phyloP scores from a whole-genome alignment of 805 yeast genomes.

The Teunomyces cretensis region DNA sequence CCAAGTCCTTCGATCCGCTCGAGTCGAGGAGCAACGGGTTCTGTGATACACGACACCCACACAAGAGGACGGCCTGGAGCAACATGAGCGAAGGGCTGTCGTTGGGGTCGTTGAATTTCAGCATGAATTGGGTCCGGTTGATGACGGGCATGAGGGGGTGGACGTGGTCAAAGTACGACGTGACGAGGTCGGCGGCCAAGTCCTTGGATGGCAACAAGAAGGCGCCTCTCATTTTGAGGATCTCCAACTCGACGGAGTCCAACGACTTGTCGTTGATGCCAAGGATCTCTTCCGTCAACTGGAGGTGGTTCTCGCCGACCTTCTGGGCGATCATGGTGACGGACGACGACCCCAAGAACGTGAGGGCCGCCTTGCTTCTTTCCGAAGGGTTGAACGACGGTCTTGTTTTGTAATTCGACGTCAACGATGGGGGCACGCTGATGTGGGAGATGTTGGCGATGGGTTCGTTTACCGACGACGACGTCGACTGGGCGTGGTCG shows the following conservation, averaged over 20 bases:
- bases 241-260: slow-evolving; percentile 64
- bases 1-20: slow-evolving; percentile 52
- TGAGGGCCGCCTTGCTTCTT: slow-evolving; percentile 35
- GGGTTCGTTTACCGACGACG: slow-evolving; percentile 27
- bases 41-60: slow-evolving; percentile 62
- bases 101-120: slow-evolving; percentile 50
- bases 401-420: slow-evolving; percentile 39
- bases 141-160: slow-evolving; percentile 72
- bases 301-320: slow-evolving; percentile 48
- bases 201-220: slow-evolving; percentile 64
- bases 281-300: slow-evolving; percentile 41
- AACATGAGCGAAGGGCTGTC: slow-evolving; percentile 65
- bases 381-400: slow-evolving; percentile 25
- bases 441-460: slow-evolving; percentile 42
- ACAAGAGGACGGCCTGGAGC: slow-evolving; percentile 65
- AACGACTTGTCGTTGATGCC: slow-evolving; percentile 32
- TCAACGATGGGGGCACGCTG: slow-evolving; percentile 43
- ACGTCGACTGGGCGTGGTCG: not conserved
- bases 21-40: slow-evolving; percentile 53
- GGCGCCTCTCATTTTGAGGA: slow-evolving; percentile 65
- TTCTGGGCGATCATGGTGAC: slow-evolving; percentile 47
- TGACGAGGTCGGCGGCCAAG: slow-evolving; percentile 58
- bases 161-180: slow-evolving; percentile 59
- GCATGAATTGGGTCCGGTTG: slow-evolving; percentile 61
- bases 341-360: slow-evolving; percentile 57